Evolutionary conservation across 108 stramenopile species (phyloP).

Genomic region (Cyclotella baltica): DNA sequence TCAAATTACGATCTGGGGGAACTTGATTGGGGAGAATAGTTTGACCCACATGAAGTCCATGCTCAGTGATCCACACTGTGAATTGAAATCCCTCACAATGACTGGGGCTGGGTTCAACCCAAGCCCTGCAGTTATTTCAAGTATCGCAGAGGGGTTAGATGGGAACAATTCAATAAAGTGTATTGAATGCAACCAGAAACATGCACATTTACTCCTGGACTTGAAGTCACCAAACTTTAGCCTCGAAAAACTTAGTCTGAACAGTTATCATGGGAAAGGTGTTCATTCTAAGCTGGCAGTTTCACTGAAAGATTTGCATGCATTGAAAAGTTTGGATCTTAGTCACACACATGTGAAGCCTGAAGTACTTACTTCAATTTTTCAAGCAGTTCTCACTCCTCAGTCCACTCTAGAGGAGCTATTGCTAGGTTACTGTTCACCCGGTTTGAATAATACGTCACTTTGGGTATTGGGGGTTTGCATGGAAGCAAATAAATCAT

Average conservation of each 20-base stretch:
- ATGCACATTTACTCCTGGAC: neutral
- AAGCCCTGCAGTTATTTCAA: neutral
- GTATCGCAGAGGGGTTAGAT: neutral
- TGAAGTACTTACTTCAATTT: neutral
- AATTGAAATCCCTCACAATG: neutral
- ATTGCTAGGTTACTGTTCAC: neutral
- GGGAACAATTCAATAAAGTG: too few species aligned
- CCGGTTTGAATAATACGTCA: neutral
- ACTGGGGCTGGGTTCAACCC: neutral
- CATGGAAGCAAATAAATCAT: neutral
- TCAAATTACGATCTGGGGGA: neutral
- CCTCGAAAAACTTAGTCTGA: neutral
- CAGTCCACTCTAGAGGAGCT: neutral
- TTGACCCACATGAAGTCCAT: neutral
- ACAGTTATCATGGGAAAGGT: too few species aligned
- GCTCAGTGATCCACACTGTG: neutral
- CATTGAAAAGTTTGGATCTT: neutral
- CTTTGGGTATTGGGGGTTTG: neutral
- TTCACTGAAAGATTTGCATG: neutral
- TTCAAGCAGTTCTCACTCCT: neutral
- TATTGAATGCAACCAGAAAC: neutral
- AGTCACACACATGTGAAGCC: neutral
- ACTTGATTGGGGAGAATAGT: neutral
- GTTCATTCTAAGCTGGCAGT: neutral
- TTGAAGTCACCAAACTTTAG: neutral